Base-by-base conservation (phyloP, 2,329 filamentous ascomycete species). In the Didymella exigua region DNA sequence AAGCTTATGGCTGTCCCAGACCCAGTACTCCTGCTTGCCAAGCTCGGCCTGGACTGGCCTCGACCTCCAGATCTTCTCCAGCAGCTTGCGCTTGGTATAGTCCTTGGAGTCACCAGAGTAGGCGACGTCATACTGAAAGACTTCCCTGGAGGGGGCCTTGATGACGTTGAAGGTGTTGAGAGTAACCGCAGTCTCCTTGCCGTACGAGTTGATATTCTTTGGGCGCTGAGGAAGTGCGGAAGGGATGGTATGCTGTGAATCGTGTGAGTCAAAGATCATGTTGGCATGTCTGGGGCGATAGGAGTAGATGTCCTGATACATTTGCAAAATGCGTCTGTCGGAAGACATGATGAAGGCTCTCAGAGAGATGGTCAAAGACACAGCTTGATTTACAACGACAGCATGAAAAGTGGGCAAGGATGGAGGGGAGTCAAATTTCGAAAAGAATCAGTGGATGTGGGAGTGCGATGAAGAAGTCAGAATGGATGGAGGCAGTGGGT, bases 1-100 rank as follows among this genome's bases (percentile, higher is more conserved):
- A 41, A 99, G 82, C 73, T 89, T 91, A 67, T 88, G 87, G 24
- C 91, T 90, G 76, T 98, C 92, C 65, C 86, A 92, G 51, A 97
- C 84, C 84, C 88, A 91, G 36, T 79, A 78, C 2, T 77, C 74
- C 2, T 51, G 23, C 42, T 72, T 62, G 24, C 79, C 77, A 1
- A 93, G 76, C 2, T 76, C 75, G 0, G 75, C 58, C 70, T 89
- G 83, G 6, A 92, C 81, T 0, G 77, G 74, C 1, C 82, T 77
- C 0, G 87, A 89, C 1, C 84, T 77, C 91, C 91, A 97, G 24
- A 92, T 83, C 70, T 90, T 92, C 71, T 86, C 87, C 66, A 91
- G 82, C 4, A 95, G 78, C 4, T 83, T 83, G 4, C 83, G 80
- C 74, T 89, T 90, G 13, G 63, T 68, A 30, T 62, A 56, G 53